Percentiles rank a stretch among this genome's conserved stretches.
Conservation (phyloP, 164 flowering plant species). For the Berberis vulgaris region DNA sequence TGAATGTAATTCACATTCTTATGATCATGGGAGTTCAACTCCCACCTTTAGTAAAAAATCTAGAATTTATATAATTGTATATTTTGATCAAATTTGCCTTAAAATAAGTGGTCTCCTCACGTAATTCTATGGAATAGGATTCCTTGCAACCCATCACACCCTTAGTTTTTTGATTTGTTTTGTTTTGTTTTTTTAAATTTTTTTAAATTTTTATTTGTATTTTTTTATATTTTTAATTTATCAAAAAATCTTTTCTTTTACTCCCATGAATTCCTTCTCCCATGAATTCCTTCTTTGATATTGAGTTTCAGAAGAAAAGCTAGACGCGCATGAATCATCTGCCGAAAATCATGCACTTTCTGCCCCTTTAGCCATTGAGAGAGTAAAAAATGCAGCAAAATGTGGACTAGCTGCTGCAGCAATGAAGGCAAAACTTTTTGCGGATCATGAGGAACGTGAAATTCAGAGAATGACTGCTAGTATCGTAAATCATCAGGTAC, state of each 20-base stretch:
- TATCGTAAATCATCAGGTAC: constrained; percentile 91
- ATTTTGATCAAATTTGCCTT: no score
- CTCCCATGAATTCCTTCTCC: not conserved
- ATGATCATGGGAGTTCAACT: no score
- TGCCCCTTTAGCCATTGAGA: constrained; percentile 46
- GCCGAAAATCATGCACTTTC: constrained; percentile 28
- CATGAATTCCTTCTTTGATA: not conserved
- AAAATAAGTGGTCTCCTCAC: no score
- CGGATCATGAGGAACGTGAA: constrained; percentile 99
- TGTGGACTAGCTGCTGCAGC: constrained; percentile 93
- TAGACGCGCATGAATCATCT: constrained; percentile 20
- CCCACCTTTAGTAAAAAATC: no score
- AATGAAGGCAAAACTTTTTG: constrained; percentile 83
- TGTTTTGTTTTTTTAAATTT: no score
- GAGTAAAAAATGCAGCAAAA: constrained; percentile 66
- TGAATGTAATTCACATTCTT: no score
- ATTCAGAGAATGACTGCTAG: constrained; percentile 88
- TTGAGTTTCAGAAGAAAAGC: constrained; percentile 25
- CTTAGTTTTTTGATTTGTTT: no score
- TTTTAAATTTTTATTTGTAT: no score
- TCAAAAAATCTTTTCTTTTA: not conserved
- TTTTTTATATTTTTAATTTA: no score
- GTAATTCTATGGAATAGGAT: no score
- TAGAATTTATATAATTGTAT: no score
- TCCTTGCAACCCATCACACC: no score